phyloP scores from a whole-genome alignment of 31 red algal species.

The Odonthalia washingtoniensis region DNA sequence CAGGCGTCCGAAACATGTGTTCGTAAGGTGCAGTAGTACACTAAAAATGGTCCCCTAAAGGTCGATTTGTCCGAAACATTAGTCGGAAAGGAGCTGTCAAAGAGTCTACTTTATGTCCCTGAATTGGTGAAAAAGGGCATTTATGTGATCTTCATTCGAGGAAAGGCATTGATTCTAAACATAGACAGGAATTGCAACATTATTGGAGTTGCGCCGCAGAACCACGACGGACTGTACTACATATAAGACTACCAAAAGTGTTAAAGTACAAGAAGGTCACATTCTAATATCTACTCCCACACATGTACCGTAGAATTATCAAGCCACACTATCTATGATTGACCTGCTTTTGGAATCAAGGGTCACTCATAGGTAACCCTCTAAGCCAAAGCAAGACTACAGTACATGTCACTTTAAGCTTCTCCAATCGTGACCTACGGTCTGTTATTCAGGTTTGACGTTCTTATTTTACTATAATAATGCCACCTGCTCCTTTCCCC shows the following conservation, averaged over 20 bases:
- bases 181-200: conserved; percentile 8
- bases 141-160: conserved; percentile 7
- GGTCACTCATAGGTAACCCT: too few species aligned
- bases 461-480: too few species aligned
- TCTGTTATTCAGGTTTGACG: too few species aligned
- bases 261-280: too few species aligned
- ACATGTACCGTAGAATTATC: too few species aligned
- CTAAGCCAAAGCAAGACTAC: too few species aligned
- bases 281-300: too few species aligned
- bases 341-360: too few species aligned
- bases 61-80: neutral
- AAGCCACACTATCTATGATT: too few species aligned
- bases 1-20: neutral
- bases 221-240: conserved; percentile 37
- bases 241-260: conserved; percentile 21
- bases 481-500: too few species aligned
- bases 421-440: too few species aligned
- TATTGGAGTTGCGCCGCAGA: conserved; percentile 7
- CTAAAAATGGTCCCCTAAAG: neutral
- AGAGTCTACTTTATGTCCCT: conserved; percentile 29
- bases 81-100: neutral
- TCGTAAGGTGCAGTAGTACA: neutral
- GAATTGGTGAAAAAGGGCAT: conserved; percentile 29
- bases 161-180: conserved; percentile 29
- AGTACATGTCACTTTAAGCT: too few species aligned